Evolutionary conservation across 2,329 filamentous ascomycete genomes (phyloP), one percentile per base, ranked within the genome.

Genomic region (Kalaharituber pfeilii): DNA sequence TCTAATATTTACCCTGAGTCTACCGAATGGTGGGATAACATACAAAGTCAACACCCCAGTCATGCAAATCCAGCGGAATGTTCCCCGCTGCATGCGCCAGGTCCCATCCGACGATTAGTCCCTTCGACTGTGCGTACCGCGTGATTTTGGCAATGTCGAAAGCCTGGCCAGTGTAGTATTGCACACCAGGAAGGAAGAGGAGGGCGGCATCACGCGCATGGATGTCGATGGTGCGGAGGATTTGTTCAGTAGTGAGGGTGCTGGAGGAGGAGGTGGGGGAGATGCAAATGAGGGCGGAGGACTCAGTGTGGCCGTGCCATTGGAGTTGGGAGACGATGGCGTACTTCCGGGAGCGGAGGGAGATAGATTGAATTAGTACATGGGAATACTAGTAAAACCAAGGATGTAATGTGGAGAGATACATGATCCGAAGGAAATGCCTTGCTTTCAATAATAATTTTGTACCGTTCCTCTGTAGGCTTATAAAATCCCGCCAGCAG

Each of bases 91-190:
- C 85, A 67, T 94, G 86, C 0, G 87, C 87, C 25, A 91, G 79
- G 66, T 94, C 87, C 86, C 86, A 94, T 25, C 86, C 86, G 3
- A 91, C 79, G 1, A 79, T 67, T 44, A 94, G 79, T 51, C 80
- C 83, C 59, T 78, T 77, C 0, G 72, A 73, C 60, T 81, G 82
- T 0, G 87, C 87, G 68, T 88, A 75, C 1, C 75, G 74, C 0
- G 88, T 94, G 67, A 94, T 94, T 44, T 70, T 74, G 44, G 78
- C 69, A 3, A 95, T 88, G 67, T 94, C 86, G 62, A 94, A 84
- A 54, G 84, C 78, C 67, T 95, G 88, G 53, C 87, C 87, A 0
- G 83, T 91, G 70, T 93, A 94, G 71, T 87, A 95, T 66, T 95
- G 87, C 42, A 95, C 82, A 8, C 85, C 88, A 0, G 87, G 86